Base-by-base conservation (phyloP, 2,329 filamentous ascomycete genomes). In the Aureobasidium musti region DNA sequence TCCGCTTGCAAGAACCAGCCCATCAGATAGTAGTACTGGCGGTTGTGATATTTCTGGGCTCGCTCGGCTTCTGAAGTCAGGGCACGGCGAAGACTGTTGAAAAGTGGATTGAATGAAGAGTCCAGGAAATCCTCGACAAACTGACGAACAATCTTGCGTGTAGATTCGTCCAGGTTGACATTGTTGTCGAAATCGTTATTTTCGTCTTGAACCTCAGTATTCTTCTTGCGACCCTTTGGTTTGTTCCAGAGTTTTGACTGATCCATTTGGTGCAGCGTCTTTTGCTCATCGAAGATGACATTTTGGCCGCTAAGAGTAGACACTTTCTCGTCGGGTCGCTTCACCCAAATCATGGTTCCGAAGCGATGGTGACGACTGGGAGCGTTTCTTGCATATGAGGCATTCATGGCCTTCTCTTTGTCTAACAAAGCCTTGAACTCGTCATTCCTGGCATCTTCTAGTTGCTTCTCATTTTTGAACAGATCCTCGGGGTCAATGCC, bases 311-410 rank as follows among this genome's bases (percentile, higher is more conserved):
- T 93, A 1, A 99, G 85, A 0, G 93, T 92, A 0, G 91, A 90
- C 72, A 95, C 86, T 73, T 93, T 93, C 60, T 90, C 88, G 71
- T 93, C 90, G 57, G 92, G 90, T 66, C 93, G 84, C 79, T 96
- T 92, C 43, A 99, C 87, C 93, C 94, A 98, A 39, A 97, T 88
- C 91, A 98, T 98, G 13, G 93, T 96, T 2, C 95, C 95, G 73
- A 98, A 99, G 39, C 95, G 87, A 72, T 93, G 96, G 77, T 99
- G 95, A 56, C 95, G 84, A 3, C 92, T 93, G 0, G 93, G 91
- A 2, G 90, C 91, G 74, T 88, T 88, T 71, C 88, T 89, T 64
- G 89, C 89, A 72, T 92, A 89, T 57, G 89, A 85, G 72, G 89
- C 87, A 65, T 91, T 83, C 87, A 96, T 91, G n/a, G 88, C 86